Percentiles rank a stretch among this genome's conserved stretches.
Evolutionary conservation across 192 early-diverging fungal genomes (phyloP).

Genomic region (Chytriomyces sp.): DNA sequence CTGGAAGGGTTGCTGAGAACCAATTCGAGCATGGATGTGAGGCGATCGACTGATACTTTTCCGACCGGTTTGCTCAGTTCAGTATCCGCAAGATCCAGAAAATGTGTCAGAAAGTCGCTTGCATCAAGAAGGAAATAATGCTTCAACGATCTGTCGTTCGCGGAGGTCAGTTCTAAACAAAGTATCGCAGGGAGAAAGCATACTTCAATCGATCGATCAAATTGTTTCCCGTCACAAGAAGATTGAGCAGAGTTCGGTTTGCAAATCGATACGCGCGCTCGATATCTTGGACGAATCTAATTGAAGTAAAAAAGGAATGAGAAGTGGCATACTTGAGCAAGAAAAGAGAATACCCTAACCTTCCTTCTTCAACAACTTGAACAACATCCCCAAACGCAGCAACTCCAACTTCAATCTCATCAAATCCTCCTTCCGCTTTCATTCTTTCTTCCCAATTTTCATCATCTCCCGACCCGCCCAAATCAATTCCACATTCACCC

Average conservation of each 20-base stretch:
- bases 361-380: conserved; percentile 59
- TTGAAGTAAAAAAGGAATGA: conserved; percentile 4
- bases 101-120: conserved; percentile 92
- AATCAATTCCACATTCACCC: conserved; percentile 74
- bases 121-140: conserved; percentile 91
- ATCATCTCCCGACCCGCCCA: conserved; percentile 12
- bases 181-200: not conserved
- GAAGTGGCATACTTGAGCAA: conserved; percentile 21
- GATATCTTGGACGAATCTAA: conserved; percentile 71
- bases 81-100: conserved; percentile 83
- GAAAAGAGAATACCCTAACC: conserved; percentile 22
- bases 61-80: conserved; percentile 76
- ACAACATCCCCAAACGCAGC: conserved; percentile 57
- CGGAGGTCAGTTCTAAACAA: conserved; percentile 6
- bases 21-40: conserved; percentile 87
- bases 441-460: not conserved
- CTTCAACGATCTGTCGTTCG: conserved; percentile 77
- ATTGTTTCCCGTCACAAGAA: conserved; percentile 79
- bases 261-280: conserved; percentile 86
- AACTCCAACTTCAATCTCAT: conserved; percentile 8
- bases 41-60: conserved; percentile 70
- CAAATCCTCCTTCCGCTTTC: not conserved
- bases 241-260: conserved; percentile 81
- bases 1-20: conserved; percentile 87
- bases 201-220: conserved; percentile 76